Percentiles rank a stretch among this genome's conserved stretches.
Conservation (phyloP, 768 basidiomycete genomes). For the Chlorophyllum brunneum region DNA sequence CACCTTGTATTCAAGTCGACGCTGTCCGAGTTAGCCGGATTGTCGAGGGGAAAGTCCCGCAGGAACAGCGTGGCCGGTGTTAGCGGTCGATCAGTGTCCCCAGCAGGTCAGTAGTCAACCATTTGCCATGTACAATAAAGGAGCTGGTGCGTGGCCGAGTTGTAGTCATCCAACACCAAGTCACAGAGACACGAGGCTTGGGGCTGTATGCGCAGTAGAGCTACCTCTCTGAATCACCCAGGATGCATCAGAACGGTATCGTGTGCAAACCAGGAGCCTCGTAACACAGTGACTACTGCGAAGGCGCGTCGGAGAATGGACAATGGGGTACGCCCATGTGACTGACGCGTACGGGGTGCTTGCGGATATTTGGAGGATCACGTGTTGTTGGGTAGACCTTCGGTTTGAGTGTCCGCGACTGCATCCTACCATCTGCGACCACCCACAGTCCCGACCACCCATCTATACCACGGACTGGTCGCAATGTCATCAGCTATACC, state of each 20-base stretch:
- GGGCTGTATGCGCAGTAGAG: background rate
- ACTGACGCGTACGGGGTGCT: constrained; percentile 29
- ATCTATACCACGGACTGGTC: constrained; percentile 20
- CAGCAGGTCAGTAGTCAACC: too few relatives aligned
- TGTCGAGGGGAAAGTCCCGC: too few relatives aligned
- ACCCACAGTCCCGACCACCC: constrained; percentile 15
- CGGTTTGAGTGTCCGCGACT: constrained; percentile 21
- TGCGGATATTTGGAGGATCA: constrained; percentile 24
- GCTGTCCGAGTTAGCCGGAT: too few relatives aligned
- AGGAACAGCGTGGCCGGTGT: too few relatives aligned
- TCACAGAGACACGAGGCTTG: background rate
- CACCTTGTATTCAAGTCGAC: too few relatives aligned
- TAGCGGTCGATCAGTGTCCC: too few relatives aligned
- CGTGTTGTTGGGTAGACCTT: constrained; percentile 40
- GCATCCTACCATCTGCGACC: constrained; percentile 25
- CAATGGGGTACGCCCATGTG: constrained; percentile 27
- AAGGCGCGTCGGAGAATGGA: background rate
- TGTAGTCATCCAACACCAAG: background rate
- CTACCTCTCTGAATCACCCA: too few relatives aligned
- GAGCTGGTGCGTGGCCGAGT: background rate
- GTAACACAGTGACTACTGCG: background rate
- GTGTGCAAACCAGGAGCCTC: background rate
- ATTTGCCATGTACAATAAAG: too few relatives aligned
- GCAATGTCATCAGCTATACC: constrained; percentile 46
- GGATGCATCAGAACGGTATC: background rate